Percentiles rank a stretch among this genome's conserved stretches.
phyloP scores from a whole-genome alignment of 805 yeast species.

The Candida nitratophila region DNA sequence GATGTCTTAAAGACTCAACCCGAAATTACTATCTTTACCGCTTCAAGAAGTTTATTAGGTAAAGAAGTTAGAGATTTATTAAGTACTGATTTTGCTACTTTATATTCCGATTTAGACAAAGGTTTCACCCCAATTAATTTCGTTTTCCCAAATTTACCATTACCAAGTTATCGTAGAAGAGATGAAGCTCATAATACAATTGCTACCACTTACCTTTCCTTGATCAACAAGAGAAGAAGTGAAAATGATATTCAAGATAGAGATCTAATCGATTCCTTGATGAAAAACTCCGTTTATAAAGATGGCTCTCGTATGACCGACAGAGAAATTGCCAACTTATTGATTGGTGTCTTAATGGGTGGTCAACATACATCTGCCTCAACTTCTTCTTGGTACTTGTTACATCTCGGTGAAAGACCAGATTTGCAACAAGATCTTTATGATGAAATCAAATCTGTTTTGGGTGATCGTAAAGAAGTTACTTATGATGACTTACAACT shows the following conservation, averaged over 20 bases:
- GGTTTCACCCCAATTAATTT: conserved; percentile 96
- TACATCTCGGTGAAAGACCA: conserved; percentile 85
- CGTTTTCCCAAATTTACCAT: conserved; percentile 90
- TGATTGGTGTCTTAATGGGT: conserved; percentile 97
- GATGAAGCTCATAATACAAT: conserved; percentile 84
- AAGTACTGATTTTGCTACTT: conserved; percentile 73
- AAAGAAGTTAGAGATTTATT: conserved; percentile 83
- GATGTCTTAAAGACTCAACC: conserved; percentile 83
- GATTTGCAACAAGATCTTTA: conserved; percentile 77
- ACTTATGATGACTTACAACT: conserved; percentile 78
- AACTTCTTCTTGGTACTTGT: conserved; percentile 89
- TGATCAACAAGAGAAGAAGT: conserved; percentile 67
- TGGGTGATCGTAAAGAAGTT: conserved; percentile 50
- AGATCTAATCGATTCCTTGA: conserved; percentile 83
- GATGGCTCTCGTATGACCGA: conserved; percentile 95
- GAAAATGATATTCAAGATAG: conserved; percentile 74
- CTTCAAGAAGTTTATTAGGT: conserved; percentile 86
- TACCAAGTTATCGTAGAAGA: conserved; percentile 67
- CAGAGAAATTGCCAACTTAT: conserved; percentile 84
- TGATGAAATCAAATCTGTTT: conserved; percentile 62
- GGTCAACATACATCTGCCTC: conserved; percentile 98
- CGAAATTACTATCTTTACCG: conserved; percentile 93
- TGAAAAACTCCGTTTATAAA: conserved; percentile 78
- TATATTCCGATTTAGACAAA: conserved; percentile 88
- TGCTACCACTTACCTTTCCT: conserved; percentile 70